These are phyloP conservation scores for Xylariaceae sp. DNA, from an alignment of 2,329 filamentous ascomycete genomes.

Conservation along the genomic window DNA sequence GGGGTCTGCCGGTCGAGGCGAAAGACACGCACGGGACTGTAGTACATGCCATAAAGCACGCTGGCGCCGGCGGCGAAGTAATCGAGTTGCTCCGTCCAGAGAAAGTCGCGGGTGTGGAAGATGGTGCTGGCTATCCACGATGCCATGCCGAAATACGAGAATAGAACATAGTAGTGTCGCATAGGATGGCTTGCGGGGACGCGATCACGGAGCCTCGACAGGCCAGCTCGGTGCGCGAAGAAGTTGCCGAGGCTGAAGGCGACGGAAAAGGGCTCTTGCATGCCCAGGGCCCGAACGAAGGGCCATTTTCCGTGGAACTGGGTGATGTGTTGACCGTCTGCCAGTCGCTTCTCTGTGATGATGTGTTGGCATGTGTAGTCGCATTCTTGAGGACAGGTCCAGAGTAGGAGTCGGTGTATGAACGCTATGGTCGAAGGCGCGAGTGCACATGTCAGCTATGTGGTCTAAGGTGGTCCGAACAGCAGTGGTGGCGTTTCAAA, in stretches of 20 bases:
- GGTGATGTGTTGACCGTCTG: conserved; percentile 63
- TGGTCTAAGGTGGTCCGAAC: conserved; percentile 6
- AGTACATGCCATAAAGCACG: conserved; percentile 89
- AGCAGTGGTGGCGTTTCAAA: conserved; percentile 7
- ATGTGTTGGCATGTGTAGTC: conserved; percentile 98
- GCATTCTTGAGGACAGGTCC: conserved; percentile 91
- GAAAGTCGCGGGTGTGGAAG: conserved; percentile 89
- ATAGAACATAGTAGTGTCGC: conserved; percentile 72
- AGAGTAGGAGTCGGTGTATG: conserved; percentile 80
- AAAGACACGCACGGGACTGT: conserved; percentile 76
- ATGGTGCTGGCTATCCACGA: conserved; percentile 87
- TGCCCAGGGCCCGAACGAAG: conserved; percentile 82
- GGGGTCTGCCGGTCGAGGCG: conserved; percentile 62
- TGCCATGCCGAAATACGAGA: conserved; percentile 76
- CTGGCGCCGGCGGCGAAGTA: conserved; percentile 91
- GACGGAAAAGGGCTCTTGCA: conserved; percentile 93
- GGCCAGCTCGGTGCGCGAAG: conserved; percentile 75
- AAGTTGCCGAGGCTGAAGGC: conserved; percentile 92
- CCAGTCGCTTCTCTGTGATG: conserved; percentile 68
- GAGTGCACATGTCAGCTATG: conserved; percentile 3
- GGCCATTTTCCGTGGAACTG: conserved; percentile 99
- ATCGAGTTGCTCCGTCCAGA: conserved; percentile 84
- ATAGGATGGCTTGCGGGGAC: conserved; percentile 73
- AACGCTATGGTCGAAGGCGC: conserved; percentile 53
- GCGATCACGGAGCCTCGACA: conserved; percentile 62